These are phyloP conservation scores for Brettanomyces custersianus DNA, from an alignment of 805 yeast genomes.

Conservation along the genomic window DNA sequence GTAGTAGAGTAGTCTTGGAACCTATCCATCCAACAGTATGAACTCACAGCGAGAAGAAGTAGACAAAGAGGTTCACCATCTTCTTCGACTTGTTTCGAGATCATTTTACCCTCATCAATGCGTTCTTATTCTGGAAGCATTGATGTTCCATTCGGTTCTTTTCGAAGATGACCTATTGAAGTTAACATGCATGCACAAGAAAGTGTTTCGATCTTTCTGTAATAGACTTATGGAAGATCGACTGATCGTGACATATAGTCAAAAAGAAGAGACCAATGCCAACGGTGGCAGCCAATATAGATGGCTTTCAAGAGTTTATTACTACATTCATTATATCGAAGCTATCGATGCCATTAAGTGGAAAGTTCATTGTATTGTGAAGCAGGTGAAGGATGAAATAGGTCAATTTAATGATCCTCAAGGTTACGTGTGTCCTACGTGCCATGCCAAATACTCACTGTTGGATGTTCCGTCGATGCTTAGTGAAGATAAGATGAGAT, in stretches of 20 bases:
- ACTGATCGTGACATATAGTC: slow-evolving; percentile 59
- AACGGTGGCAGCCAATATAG: slow-evolving; percentile 35
- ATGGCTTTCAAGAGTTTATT: slow-evolving; percentile 73
- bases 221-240: slow-evolving; percentile 80
- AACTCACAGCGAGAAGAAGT: slow-evolving; percentile 1
- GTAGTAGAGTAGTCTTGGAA: no score
- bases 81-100: slow-evolving; percentile 72
- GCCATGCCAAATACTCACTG: slow-evolving; percentile 73
- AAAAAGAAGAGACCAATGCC: slow-evolving; percentile 48
- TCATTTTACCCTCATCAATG: slow-evolving; percentile 84
- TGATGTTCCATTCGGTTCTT: slow-evolving; percentile 78
- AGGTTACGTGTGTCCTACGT: slow-evolving; percentile 85
- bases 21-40: no score
- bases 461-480: slow-evolving; percentile 79
- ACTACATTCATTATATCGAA: slow-evolving; percentile 72
- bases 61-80: slow-evolving; percentile 14
- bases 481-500: slow-evolving; percentile 72
- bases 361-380: slow-evolving; percentile 87
- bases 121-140: slow-evolving; percentile 78
- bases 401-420: slow-evolving; percentile 84
- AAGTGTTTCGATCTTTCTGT: slow-evolving; percentile 77
- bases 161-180: slow-evolving; percentile 86
- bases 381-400: slow-evolving; percentile 69
- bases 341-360: slow-evolving; percentile 94
- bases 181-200: slow-evolving; percentile 74